Evolutionary conservation across 73 alveolate genomes (phyloP), one percentile per base, ranked within the genome.

Genomic region (Blepharisma japonicum): DNA sequence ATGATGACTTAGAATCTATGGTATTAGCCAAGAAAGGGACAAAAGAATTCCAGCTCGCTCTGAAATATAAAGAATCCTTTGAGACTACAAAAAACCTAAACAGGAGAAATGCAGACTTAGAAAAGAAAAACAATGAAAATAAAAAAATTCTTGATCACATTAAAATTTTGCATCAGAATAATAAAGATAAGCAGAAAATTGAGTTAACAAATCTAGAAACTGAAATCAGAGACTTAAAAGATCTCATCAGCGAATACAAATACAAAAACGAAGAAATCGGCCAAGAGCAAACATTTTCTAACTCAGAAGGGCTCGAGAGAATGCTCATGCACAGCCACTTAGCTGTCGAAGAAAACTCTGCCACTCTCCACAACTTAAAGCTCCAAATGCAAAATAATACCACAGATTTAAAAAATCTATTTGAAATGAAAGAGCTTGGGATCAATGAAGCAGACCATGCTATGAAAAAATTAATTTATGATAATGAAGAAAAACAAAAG

Each of bases 341-440:
- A 14, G 38, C 47, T 8, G 18, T 61, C 14, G 74, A 61, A 61
- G 74, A 61, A 61, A 25, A 25, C 14, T 61, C 74, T 1, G 74
- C 49, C 18, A 18, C 23, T n/a, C 14, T 61, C 18, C 38, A 61
- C 14, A 61, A 14, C 23, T 25, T 61, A 9, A 61, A 25, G 47
- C 47, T 9, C 49, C 38, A 61, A 18, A 61, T 61, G 38, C 47
- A 61, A 61, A 61, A 25, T 61, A 61, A 61, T 61, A 61, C 74
- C 23, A 61, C 50, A 2, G 74, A 61, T 25, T 61, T 61, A 39
- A 61, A 25, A 39, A 61, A 61, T 61, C 14, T 61, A 9, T 61
- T 61, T 8, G 74, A 61, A 20, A 25, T 61, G 11, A 61, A 61
- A 25, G 74, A 61, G 39, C 38, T 61, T 61, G 74, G 38, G 2